A percentile compares a stretch with the other conserved stretches of the same genome.
These are phyloP conservation scores for Arthrobotrys sphaeroides DNA, from an alignment of 2,329 filamentous ascomycete species.

Conservation along the genomic window DNA sequence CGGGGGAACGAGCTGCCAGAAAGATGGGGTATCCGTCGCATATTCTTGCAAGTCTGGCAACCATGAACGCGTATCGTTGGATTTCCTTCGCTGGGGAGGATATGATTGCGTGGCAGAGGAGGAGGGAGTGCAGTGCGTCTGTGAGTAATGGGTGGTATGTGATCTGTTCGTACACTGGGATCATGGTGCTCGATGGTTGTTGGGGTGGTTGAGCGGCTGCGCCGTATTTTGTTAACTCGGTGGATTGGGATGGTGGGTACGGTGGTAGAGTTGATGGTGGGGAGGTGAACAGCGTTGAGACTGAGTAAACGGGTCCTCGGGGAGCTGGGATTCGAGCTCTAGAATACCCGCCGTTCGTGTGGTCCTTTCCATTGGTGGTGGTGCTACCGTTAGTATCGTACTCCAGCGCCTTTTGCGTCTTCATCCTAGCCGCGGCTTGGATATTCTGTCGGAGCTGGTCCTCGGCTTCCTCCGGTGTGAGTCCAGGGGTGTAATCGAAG, in stretches of 20 bases:
- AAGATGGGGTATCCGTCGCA: slow-evolving; percentile 84
- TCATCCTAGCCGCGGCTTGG: slow-evolving; percentile 32
- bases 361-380: slow-evolving; percentile 2
- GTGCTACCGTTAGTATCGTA: slow-evolving; percentile 45
- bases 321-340: slow-evolving; percentile 58
- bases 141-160: slow-evolving; percentile 84
- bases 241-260: slow-evolving; percentile 65
- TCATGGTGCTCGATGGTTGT: slow-evolving; percentile 62
- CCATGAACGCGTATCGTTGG: slow-evolving; percentile 82
- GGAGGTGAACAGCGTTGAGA: slow-evolving; percentile 75
- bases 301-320: slow-evolving; percentile 65
- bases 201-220: slow-evolving; percentile 58
- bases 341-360: slow-evolving; percentile 58
- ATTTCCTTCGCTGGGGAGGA: slow-evolving; percentile 82
- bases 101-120: slow-evolving; percentile 80
- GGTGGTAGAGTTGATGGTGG: slow-evolving; percentile 73
- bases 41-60: slow-evolving; percentile 76
- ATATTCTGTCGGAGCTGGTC: slow-evolving; percentile 47
- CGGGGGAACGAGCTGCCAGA: slow-evolving; percentile 74
- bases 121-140: slow-evolving; percentile 79
- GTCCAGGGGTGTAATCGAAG: slow-evolving; percentile 80
- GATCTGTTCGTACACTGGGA: slow-evolving; percentile 68
- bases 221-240: slow-evolving; percentile 59
- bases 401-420: slow-evolving; percentile 46
- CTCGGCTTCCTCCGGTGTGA: slow-evolving; percentile 66